phyloP scores from a whole-genome alignment of 768 basidiomycete genomes.

The Multifurca ochricompacta region DNA sequence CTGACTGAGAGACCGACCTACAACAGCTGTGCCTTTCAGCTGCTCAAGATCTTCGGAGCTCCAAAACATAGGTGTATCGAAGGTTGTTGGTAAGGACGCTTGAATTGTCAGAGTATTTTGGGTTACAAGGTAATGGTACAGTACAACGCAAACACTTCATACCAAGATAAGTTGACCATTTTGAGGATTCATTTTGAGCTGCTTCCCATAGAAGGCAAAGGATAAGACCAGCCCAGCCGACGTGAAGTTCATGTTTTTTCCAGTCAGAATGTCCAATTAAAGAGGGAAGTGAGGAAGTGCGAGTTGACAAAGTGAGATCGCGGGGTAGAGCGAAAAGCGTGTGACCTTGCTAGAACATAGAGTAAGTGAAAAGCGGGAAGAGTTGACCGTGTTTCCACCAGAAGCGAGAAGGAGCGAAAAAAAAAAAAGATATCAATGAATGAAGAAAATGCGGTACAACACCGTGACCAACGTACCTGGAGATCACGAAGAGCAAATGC shows the following conservation, averaged over 20 bases:
- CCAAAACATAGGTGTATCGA: constrained; percentile 98
- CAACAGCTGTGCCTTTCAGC: constrained; percentile 77
- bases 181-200: constrained; percentile 50
- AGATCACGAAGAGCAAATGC: constrained; percentile 65
- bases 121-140: neutral
- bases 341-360: constrained; percentile 60
- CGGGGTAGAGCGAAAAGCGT: constrained; percentile 80
- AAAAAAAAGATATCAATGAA: neutral
- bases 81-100: constrained; percentile 63
- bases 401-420: neutral
- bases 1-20: constrained; percentile 46
- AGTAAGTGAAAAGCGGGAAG: neutral
- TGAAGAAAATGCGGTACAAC: too few relatives aligned
- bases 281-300: constrained; percentile 59
- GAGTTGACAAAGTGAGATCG: constrained; percentile 64
- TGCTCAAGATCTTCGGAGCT: constrained; percentile 58
- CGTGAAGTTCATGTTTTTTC: constrained; percentile 48
- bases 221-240: constrained; percentile 84
- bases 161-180: constrained; percentile 72
- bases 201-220: constrained; percentile 96
- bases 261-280: constrained; percentile 58
- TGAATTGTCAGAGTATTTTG: neutral
- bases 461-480: too few relatives aligned
- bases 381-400: constrained; percentile 8
- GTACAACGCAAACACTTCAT: constrained; percentile 21